Percentiles rank a stretch among this genome's conserved stretches.
Evolutionary conservation across 192 early-diverging fungal genomes (phyloP).

Genomic region (Backusella sp.): DNA sequence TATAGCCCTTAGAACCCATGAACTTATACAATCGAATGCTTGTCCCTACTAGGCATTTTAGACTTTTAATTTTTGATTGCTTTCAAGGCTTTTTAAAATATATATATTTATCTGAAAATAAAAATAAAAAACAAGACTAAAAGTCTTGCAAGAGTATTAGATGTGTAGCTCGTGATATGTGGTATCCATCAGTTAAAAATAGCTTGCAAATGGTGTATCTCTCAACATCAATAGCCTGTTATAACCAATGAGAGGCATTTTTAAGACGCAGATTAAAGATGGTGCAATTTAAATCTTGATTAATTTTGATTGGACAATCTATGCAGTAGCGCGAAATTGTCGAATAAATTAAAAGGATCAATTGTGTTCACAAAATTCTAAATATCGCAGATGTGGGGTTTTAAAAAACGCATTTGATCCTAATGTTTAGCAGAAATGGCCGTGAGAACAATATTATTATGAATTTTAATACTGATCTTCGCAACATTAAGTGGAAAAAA

Average conservation of each 20-base stretch:
- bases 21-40: neutral
- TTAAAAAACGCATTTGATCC: neutral
- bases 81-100: neutral
- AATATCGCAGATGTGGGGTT: conserved; percentile 3
- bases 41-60: neutral
- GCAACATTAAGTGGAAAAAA: neutral
- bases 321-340: neutral
- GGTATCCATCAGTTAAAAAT: neutral
- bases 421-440: neutral
- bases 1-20: neutral
- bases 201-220: neutral
- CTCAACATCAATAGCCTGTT: neutral
- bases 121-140: neutral
- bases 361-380: neutral
- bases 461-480: neutral
- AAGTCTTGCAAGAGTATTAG: neutral
- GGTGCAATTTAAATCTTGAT: conserved; percentile 8
- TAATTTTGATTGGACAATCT: conserved; percentile 6
- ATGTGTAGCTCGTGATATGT: neutral
- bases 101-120: too few relatives aligned
- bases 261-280: conserved; percentile 1
- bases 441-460: neutral
- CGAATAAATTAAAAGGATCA: neutral
- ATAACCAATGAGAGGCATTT: neutral
- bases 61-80: neutral